Conservation (phyloP, 345 rosid species). For the Mangifera indica region DNA sequence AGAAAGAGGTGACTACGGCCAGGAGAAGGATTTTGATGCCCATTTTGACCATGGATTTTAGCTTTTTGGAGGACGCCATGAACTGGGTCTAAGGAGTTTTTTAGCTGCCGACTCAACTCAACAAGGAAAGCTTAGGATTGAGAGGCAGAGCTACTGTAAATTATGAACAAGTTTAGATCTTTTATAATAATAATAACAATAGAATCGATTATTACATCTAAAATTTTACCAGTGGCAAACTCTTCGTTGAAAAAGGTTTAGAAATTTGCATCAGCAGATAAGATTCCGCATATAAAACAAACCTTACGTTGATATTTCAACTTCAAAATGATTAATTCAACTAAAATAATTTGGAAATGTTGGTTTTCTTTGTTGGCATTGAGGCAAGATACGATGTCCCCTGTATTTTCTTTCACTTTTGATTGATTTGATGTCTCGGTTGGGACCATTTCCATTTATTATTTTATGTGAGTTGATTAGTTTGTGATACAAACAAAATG, state of each 20-base stretch:
- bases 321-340: neutral
- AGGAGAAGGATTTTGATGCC: conserved; percentile 27
- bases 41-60: conserved; percentile 35
- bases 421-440: neutral
- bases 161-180: no score
- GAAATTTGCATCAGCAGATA: neutral
- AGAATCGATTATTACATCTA: no score
- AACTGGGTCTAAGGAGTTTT: neutral
- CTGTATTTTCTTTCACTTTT: neutral
- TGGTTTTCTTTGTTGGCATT: neutral
- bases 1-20: conserved; percentile 40
- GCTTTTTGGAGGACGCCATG: conserved; percentile 2
- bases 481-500: no score
- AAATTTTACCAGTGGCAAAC: no score
- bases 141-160: no score
- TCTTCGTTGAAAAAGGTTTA: neutral
- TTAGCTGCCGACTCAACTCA: no score
- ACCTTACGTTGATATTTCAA: neutral
- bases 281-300: neutral
- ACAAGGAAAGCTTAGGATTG: no score
- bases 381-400: neutral
- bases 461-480: no score
- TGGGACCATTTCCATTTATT: conserved; percentile 12
- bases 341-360: no score
- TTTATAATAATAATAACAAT: no score